Evolutionary conservation across 192 early-diverging fungal genomes (phyloP).

Genomic region (Geranomyces michiganensis): DNA sequence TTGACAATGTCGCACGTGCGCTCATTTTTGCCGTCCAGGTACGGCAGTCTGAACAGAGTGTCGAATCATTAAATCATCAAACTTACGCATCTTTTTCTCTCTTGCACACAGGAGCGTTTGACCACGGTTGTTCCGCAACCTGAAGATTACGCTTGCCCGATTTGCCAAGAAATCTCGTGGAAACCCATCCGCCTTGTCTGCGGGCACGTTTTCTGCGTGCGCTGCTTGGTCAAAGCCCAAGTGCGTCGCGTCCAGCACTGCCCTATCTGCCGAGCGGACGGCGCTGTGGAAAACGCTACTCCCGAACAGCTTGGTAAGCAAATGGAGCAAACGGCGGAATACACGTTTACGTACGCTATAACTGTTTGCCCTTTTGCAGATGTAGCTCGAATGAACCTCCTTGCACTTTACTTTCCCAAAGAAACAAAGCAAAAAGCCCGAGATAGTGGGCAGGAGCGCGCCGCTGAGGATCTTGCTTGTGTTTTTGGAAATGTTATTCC

Average conservation of each 20-base stretch:
- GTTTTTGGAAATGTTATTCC: background rate
- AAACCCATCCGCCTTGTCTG: constrained; percentile 77
- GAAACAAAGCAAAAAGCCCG: constrained; percentile 74
- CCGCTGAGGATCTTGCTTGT: constrained; percentile 58
- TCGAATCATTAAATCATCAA: too few relatives aligned
- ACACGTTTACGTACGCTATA: too few relatives aligned
- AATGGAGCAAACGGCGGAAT: too few relatives aligned
- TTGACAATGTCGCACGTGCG: constrained; percentile 55
- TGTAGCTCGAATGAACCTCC: constrained; percentile 65
- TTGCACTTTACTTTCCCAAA: constrained; percentile 77
- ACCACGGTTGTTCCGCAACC: constrained; percentile 77
- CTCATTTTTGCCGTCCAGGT: constrained; percentile 65
- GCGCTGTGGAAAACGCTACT: constrained; percentile 63
- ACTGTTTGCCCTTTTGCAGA: constrained; percentile 38
- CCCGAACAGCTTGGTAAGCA: constrained; percentile 20
- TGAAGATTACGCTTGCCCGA: constrained; percentile 80
- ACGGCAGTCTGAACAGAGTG: too few relatives aligned
- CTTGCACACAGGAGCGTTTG: constrained; percentile 54
- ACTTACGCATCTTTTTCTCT: too few relatives aligned
- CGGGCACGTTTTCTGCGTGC: constrained; percentile 76
- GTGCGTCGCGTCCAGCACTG: constrained; percentile 66
- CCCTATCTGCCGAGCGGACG: constrained; percentile 69
- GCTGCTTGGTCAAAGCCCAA: constrained; percentile 78
- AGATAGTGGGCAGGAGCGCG: constrained; percentile 66
- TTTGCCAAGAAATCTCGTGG: constrained; percentile 77